Conservation (phyloP, 495 filamentous ascomycete genomes). For the Aspergillus diversus region DNA sequence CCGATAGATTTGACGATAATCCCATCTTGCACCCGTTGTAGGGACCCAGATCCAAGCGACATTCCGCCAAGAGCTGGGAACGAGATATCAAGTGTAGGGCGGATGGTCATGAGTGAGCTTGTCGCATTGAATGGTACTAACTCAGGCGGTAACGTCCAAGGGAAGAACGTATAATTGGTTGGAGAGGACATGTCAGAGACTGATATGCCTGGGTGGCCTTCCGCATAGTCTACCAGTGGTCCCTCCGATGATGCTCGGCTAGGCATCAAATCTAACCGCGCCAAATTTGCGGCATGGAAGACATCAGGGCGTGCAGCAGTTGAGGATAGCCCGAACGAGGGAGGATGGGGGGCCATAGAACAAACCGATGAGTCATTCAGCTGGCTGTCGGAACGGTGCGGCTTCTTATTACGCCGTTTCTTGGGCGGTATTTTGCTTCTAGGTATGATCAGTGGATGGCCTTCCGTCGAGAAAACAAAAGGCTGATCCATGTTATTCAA, state of each 20-base stretch:
- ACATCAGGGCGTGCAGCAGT: constrained; percentile 84
- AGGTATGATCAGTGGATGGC: constrained; percentile 89
- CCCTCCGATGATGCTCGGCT: constrained; percentile 55
- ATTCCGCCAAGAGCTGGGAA: constrained; percentile 72
- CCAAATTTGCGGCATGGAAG: constrained; percentile 87
- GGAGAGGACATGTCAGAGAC: constrained; percentile 63
- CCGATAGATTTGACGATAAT: constrained; percentile 78
- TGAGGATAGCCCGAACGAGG: constrained; percentile 71
- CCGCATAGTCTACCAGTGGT: constrained; percentile 53
- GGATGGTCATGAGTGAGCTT: constrained; percentile 64
- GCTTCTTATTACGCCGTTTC: constrained; percentile 19
- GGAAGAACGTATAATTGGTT: constrained; percentile 83
- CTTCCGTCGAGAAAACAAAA: constrained; percentile 94
- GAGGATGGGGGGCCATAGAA: constrained; percentile 57
- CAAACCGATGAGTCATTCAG: constrained; percentile 46
- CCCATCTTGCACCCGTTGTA: constrained; percentile 71
- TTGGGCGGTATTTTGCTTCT: constrained; percentile 37
- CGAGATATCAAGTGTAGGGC: constrained; percentile 73
- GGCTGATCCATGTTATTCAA: constrained; percentile 83
- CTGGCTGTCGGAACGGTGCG: neutral
- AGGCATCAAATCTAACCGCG: constrained; percentile 77
- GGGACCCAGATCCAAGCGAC: constrained; percentile 50
- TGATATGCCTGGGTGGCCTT: constrained; percentile 57
- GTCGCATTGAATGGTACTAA: constrained; percentile 74
- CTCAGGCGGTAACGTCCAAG: constrained; percentile 83